phyloP scores from a whole-genome alignment of 129 eudicot species.

The Sambucus nigra region DNA sequence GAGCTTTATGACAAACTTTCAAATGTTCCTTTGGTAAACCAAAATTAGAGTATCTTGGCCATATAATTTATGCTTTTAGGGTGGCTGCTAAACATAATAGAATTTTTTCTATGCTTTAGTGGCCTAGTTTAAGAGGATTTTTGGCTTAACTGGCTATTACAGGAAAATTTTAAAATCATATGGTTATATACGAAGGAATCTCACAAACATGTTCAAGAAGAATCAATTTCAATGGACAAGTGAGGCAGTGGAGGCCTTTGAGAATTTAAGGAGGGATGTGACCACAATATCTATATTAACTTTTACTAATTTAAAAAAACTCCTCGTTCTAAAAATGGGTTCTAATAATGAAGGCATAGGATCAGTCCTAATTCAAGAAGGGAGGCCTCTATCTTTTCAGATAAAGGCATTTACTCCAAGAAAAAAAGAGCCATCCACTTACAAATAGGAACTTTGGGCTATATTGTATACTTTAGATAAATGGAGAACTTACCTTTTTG shows the following conservation, averaged over 20 bases:
- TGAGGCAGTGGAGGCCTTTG: not conserved
- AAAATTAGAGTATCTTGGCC: conserved; percentile 3
- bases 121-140: not conserved
- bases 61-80: not conserved
- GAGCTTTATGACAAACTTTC: not conserved
- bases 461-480: too few relatives aligned
- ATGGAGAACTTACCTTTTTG: too few relatives aligned
- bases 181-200: not conserved
- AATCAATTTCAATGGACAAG: not conserved
- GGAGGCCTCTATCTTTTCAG: not conserved
- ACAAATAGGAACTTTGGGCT: too few relatives aligned
- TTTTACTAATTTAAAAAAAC: not conserved
- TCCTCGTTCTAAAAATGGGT: not conserved
- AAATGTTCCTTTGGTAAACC: not conserved
- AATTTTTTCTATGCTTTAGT: not conserved
- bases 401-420: too few relatives aligned
- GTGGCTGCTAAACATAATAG: not conserved
- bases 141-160: conserved; percentile 10
- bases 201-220: not conserved
- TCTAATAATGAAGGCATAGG: not conserved
- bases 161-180: not conserved
- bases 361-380: not conserved
- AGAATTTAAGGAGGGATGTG: not conserved
- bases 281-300: not conserved
- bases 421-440: too few relatives aligned